Evolutionary conservation across 768 basidiomycete genomes (phyloP).

Genomic region (Suillus subluteus): DNA sequence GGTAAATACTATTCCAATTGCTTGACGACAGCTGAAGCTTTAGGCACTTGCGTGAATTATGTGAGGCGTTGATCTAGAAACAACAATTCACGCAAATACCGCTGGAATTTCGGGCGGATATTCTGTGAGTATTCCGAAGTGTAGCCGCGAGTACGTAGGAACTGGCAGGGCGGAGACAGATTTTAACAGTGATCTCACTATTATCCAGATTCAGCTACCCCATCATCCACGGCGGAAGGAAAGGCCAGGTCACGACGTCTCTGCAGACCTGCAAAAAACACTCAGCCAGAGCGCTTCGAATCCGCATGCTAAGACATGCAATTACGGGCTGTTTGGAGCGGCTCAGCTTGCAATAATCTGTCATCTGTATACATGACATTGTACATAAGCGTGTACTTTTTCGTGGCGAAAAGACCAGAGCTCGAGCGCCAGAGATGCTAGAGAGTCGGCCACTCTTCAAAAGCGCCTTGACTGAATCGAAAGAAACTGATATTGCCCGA

Average conservation of each 20-base stretch:
- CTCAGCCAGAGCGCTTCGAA: not conserved
- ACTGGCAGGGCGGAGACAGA: not conserved
- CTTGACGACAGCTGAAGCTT: not conserved
- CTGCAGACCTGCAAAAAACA: not conserved
- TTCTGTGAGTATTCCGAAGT: not conserved
- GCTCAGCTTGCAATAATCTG: not conserved
- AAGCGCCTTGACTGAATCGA: conserved; percentile 82
- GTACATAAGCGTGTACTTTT: not conserved
- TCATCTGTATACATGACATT: not conserved
- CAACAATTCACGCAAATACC: not conserved
- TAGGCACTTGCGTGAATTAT: not conserved
- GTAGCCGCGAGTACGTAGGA: not conserved
- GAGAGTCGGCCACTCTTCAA: conserved; percentile 74
- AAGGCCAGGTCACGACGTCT: not conserved
- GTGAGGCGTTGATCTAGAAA: not conserved
- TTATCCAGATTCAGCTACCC: not conserved
- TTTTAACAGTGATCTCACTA: not conserved
- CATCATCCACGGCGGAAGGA: not conserved
- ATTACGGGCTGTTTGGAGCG: not conserved
- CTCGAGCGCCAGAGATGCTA: not conserved
- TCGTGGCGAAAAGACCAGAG: not conserved
- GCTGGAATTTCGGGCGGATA: not conserved
- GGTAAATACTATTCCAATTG: not conserved
- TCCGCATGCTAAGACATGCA: not conserved
- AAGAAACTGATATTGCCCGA: conserved; percentile 88